Conservation (phyloP, 2,329 filamentous ascomycete species). For the Furcasterigmium furcatum region DNA sequence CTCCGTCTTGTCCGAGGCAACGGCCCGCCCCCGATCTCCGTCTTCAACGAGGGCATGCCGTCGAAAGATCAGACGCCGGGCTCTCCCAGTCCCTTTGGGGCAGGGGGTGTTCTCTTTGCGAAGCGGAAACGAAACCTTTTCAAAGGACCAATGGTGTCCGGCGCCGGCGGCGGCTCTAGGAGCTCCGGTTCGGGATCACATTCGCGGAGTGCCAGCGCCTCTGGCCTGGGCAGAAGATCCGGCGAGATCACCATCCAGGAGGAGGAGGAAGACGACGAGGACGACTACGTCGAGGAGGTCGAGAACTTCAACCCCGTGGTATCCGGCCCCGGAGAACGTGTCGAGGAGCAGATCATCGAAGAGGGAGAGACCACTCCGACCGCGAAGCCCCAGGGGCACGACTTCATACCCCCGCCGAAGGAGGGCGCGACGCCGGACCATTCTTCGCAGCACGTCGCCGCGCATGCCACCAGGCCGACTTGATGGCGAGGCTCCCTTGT, state of each 20-base stretch:
- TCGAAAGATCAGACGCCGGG: conserved; percentile 37
- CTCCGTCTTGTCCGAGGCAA: conserved; percentile 74
- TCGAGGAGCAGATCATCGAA: conserved; percentile 39
- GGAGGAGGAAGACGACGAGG: conserved; percentile 49
- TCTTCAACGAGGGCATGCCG: conserved; percentile 59
- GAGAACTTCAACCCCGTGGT: conserved; percentile 55
- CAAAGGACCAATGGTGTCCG: conserved; percentile 71
- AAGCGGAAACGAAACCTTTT: conserved; percentile 79
- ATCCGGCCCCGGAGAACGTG: conserved; percentile 36
- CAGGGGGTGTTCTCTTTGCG: conserved; percentile 67
- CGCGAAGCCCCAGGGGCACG: neutral
- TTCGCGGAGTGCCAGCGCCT: conserved; percentile 60
- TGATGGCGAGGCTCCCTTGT: neutral
- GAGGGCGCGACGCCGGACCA: neutral
- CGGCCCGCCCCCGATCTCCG: conserved; percentile 43
- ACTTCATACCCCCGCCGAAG: neutral
- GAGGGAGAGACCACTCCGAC: conserved; percentile 12
- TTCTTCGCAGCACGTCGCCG: too few relatives aligned
- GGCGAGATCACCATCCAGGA: conserved; percentile 73
- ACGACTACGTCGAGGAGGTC: conserved; percentile 54
- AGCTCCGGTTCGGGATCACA: conserved; percentile 35
- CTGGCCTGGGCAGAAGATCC: conserved; percentile 61
- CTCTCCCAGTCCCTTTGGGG: conserved; percentile 56
- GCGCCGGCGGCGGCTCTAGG: conserved; percentile 28
- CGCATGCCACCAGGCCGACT: too few relatives aligned